phyloP scores from a whole-genome alignment of 768 basidiomycete genomes.

The Epithele typhae region DNA sequence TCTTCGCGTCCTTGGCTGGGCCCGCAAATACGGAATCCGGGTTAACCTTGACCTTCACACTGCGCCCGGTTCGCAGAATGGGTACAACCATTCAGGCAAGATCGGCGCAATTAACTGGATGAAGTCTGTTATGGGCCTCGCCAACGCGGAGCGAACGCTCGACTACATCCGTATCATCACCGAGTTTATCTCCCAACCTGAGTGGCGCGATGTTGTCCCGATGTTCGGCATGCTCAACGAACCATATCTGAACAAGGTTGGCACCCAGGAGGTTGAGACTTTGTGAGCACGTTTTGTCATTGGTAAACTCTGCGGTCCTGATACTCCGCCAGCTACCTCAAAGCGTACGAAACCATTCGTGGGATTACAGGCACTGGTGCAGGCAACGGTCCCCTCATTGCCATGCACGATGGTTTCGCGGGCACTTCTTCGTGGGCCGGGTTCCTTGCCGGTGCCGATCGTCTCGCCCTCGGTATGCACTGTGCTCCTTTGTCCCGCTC shows the following conservation, averaged over 20 bases:
- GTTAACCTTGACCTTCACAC: slow-evolving; percentile 79
- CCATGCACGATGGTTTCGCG: slow-evolving; percentile 51
- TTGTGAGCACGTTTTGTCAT: no score
- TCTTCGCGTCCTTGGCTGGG: slow-evolving; percentile 73
- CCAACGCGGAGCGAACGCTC: slow-evolving; percentile 77
- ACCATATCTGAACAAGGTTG: slow-evolving; percentile 48
- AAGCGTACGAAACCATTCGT: slow-evolving; percentile 61
- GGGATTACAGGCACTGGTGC: slow-evolving; percentile 68
- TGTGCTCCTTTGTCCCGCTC: background rate
- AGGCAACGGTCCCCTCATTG: slow-evolving; percentile 56
- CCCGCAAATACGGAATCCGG: slow-evolving; percentile 85
- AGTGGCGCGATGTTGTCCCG: slow-evolving; percentile 58
- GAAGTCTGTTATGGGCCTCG: slow-evolving; percentile 75
- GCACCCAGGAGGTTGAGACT: slow-evolving; percentile 44
- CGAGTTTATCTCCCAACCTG: slow-evolving; percentile 78
- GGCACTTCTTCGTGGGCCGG: slow-evolving; percentile 37
- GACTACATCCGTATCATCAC: slow-evolving; percentile 71
- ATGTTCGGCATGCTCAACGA: slow-evolving; percentile 67
- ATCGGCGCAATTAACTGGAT: slow-evolving; percentile 58
- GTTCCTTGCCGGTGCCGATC: slow-evolving; percentile 34
- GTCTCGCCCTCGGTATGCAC: slow-evolving; percentile 38
- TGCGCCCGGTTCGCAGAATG: slow-evolving; percentile 78
- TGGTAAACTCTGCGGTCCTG: no score
- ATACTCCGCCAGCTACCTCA: slow-evolving; percentile 40
- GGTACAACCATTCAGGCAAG: slow-evolving; percentile 59